These are phyloP conservation scores for Strobilomyces confusus DNA, from an alignment of 768 basidiomycete genomes.

Conservation along the genomic window DNA sequence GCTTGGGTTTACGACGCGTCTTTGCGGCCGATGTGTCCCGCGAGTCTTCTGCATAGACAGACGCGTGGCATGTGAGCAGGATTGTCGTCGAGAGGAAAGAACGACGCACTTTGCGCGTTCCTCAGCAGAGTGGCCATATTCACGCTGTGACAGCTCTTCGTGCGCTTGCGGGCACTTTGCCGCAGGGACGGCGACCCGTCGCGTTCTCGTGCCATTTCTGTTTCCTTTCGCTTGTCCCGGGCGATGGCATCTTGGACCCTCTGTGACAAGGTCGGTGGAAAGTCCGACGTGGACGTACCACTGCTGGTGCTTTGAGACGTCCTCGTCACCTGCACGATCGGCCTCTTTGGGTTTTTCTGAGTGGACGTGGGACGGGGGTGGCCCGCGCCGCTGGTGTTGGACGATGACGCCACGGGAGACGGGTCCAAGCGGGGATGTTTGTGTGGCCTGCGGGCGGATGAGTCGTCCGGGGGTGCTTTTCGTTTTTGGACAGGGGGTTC, in stretches of 20 bases:
- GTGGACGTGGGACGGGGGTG: no score
- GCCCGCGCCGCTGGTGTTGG: neutral
- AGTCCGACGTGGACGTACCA: constrained; percentile 18
- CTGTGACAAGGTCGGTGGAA: constrained; percentile 17
- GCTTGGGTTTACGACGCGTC: constrained; percentile 15
- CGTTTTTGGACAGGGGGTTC: constrained; percentile 19
- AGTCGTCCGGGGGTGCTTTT: constrained; percentile 19
- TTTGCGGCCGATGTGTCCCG: constrained; percentile 10
- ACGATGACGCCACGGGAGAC: no score
- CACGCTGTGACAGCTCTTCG: constrained; percentile 7
- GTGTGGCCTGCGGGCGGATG: constrained; percentile 5
- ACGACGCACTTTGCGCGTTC: constrained; percentile 21
- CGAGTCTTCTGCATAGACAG: neutral
- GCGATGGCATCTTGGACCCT: neutral
- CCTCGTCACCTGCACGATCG: no score
- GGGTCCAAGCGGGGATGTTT: constrained; percentile 22
- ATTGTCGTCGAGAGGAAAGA: neutral
- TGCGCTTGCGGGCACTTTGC: constrained; percentile 14
- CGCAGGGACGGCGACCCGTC: neutral
- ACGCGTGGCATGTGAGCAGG: neutral
- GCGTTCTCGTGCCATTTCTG: neutral
- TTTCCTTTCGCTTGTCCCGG: constrained; percentile 7
- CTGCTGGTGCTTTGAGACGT: neutral
- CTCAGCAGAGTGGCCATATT: constrained; percentile 11
- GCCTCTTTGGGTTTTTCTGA: no score